phyloP scores from a whole-genome alignment of 805 yeast genomes.

The Candida oleophila region DNA sequence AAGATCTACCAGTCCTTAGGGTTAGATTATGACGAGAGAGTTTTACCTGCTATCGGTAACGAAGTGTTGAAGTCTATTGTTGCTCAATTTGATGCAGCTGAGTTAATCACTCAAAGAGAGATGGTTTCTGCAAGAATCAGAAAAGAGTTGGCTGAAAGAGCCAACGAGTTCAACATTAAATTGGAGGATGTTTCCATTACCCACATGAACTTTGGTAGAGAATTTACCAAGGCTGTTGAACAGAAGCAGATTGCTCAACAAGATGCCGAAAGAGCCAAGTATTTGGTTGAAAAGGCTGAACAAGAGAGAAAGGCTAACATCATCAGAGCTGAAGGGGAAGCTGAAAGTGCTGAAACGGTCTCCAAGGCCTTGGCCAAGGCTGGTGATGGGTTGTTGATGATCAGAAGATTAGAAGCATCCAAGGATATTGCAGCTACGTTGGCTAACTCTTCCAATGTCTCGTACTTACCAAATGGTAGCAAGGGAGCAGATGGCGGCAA shows the following conservation, averaged over 20 bases:
- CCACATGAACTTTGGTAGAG: conserved; percentile 94
- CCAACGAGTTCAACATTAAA: conserved; percentile 83
- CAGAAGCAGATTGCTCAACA: conserved; percentile 99
- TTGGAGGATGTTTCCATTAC: conserved; percentile 97
- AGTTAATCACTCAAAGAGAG: conserved; percentile 95
- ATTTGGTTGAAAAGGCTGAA: conserved; percentile 91
- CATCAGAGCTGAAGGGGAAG: conserved; percentile 98
- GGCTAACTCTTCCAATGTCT: conserved; percentile 78
- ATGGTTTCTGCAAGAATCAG: conserved; percentile 86
- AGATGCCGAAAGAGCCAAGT: conserved; percentile 96
- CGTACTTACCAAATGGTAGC: conserved; percentile 73
- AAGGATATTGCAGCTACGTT: conserved; percentile 91
- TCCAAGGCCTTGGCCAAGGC: conserved; percentile 90
- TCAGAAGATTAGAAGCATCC: conserved; percentile 94
- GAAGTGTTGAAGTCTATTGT: conserved; percentile 88
- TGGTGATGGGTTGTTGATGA: conserved; percentile 92
- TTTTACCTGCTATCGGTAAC: conserved; percentile 87
- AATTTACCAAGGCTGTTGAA: conserved; percentile 97
- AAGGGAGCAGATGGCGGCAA: conserved; percentile 35
- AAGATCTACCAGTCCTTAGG: conserved; percentile 88
- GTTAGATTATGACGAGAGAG: conserved; percentile 91
- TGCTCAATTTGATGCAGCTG: conserved; percentile 95
- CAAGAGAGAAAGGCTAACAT: conserved; percentile 95
- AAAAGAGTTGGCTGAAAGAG: conserved; percentile 79
- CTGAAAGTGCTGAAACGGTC: conserved; percentile 95